Conservation (phyloP, 1,284 basidiomycete genomes). For the Butyriboletus appendiculatus region DNA sequence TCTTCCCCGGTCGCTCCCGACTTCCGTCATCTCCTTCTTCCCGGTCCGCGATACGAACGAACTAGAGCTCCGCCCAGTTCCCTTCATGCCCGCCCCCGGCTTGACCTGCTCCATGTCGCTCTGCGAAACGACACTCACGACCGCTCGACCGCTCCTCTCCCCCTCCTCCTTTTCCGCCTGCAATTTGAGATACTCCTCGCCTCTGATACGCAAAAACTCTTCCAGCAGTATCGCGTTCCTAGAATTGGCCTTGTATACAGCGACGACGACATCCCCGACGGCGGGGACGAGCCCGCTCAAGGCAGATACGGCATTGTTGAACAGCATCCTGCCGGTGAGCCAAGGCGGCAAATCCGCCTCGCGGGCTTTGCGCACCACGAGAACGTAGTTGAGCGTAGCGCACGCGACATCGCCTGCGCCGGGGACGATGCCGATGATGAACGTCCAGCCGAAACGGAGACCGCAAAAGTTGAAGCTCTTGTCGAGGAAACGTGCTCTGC, state of each 20-base stretch:
- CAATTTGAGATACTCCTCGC: slow-evolving; percentile 59
- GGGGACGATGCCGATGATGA: slow-evolving; percentile 79
- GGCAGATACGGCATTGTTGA: slow-evolving; percentile 78
- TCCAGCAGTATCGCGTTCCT: slow-evolving; percentile 81
- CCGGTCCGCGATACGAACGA: slow-evolving; percentile 13
- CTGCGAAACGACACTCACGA: slow-evolving; percentile 16
- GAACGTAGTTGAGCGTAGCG: slow-evolving; percentile 69
- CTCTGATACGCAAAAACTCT: slow-evolving; percentile 69
- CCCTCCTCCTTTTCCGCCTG: slow-evolving; percentile 36
- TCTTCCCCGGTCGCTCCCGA: slow-evolving; percentile 13
- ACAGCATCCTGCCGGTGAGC: slow-evolving; percentile 73
- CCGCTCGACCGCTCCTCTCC: slow-evolving; percentile 15
- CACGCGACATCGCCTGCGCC: slow-evolving; percentile 69
- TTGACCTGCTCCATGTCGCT: slow-evolving; percentile 47
- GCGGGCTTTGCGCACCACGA: slow-evolving; percentile 78
- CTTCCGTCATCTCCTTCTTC: slow-evolving; percentile 3
- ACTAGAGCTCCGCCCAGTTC: background rate
- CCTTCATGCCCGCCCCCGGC: slow-evolving; percentile 49
- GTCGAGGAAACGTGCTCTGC: slow-evolving; percentile 88
- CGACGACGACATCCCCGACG: slow-evolving; percentile 78
- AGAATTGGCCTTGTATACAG: slow-evolving; percentile 84
- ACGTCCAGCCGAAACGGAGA: slow-evolving; percentile 86
- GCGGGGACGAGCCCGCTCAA: slow-evolving; percentile 78
- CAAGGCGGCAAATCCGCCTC: slow-evolving; percentile 69
- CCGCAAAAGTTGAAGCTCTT: slow-evolving; percentile 87